A percentile compares a stretch with the other conserved stretches of the same genome.
Evolutionary conservation across 2,329 filamentous ascomycete species (phyloP).

Genomic region (Exophiala spinifera): DNA sequence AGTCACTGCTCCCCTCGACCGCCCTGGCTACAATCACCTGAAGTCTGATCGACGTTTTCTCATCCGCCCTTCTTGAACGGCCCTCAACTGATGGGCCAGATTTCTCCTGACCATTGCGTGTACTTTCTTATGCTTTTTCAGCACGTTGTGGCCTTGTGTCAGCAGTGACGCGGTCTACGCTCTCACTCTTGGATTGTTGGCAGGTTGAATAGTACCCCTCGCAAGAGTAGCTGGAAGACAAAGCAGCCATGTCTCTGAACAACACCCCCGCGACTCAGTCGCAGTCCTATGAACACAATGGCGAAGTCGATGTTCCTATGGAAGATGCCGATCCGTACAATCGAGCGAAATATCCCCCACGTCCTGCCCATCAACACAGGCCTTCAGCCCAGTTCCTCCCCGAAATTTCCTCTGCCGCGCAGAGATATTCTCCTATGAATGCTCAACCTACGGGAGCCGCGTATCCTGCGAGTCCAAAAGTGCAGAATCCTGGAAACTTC

Average conservation of each 20-base stretch:
- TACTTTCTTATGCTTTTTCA: not conserved
- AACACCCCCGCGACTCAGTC: slow-evolving; percentile 58
- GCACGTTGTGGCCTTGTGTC: slow-evolving; percentile 5
- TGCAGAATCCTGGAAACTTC: slow-evolving; percentile 47
- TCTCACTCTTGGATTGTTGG: not conserved
- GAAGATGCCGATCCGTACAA: slow-evolving; percentile 85
- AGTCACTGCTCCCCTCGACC: slow-evolving; percentile 10
- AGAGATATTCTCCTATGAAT: slow-evolving; percentile 96
- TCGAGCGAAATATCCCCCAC: slow-evolving; percentile 79
- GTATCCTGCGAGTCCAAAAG: slow-evolving; percentile 65
- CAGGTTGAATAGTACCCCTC: not conserved
- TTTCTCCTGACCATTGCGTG: not conserved
- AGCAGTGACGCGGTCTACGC: slow-evolving; percentile 6
- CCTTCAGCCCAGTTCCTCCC: slow-evolving; percentile 67
- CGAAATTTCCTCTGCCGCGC: slow-evolving; percentile 76
- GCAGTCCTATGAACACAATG: slow-evolving; percentile 61
- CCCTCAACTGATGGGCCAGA: no score
- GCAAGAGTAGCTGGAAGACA: not conserved
- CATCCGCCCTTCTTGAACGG: not conserved
- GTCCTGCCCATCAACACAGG: slow-evolving; percentile 74
- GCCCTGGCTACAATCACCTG: slow-evolving; percentile 3
- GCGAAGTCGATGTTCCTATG: slow-evolving; percentile 77
- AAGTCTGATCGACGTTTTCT: not conserved
- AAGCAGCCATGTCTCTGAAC: slow-evolving; percentile 48
- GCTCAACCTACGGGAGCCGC: slow-evolving; percentile 75